These are phyloP conservation scores for Lecanicillium sp. DNA, from an alignment of 2,329 filamentous ascomycete species.

Conservation along the genomic window DNA sequence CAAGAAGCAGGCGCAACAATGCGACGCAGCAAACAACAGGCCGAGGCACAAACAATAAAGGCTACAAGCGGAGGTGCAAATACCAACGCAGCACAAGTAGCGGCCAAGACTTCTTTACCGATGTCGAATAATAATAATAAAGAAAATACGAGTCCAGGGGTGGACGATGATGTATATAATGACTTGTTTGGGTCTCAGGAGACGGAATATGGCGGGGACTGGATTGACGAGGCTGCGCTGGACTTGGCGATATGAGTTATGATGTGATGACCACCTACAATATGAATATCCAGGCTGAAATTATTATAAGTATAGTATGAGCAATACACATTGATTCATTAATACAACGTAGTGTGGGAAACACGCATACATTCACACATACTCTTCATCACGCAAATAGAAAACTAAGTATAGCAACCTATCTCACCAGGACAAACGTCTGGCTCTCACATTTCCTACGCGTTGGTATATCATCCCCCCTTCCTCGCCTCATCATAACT, in stretches of 20 bases:
- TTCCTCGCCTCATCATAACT: too few relatives aligned
- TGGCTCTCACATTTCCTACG: too few relatives aligned
- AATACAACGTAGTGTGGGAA: neutral
- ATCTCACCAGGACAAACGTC: too few relatives aligned
- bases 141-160: constrained; percentile 1
- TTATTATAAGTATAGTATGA: too few relatives aligned
- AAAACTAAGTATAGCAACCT: too few relatives aligned
- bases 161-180: constrained; percentile 17
- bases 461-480: too few relatives aligned
- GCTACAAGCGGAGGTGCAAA: too few relatives aligned
- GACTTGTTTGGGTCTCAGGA: constrained; percentile 21
- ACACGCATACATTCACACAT: too few relatives aligned
- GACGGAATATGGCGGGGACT: constrained; percentile 29
- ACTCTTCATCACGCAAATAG: too few relatives aligned
- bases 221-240: constrained; percentile 27
- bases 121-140: neutral
- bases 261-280: too few relatives aligned
- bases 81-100: neutral
- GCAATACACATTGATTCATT: too few relatives aligned
- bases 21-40: neutral
- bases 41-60: neutral
- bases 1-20: constrained; percentile 11
- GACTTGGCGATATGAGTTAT: constrained; percentile 12
- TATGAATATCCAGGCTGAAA: too few relatives aligned
- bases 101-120: neutral